Evolutionary conservation across 345 rosid genomes (phyloP).

Genomic region (Arabidopsis arenosa): DNA sequence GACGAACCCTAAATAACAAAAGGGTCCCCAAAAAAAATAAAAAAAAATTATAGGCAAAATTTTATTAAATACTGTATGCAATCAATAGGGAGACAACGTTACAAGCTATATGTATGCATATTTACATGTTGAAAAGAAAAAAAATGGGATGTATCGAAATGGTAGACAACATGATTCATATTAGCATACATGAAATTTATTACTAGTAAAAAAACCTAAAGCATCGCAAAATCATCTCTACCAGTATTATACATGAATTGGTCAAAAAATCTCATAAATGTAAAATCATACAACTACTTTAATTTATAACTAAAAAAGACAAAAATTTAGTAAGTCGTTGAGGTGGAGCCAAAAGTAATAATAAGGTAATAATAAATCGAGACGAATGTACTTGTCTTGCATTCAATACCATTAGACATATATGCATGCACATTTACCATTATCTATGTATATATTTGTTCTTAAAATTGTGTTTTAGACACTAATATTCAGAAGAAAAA

Average conservation of each 20-base stretch:
- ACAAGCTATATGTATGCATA: neutral
- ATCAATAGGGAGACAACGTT: neutral
- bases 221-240: neutral
- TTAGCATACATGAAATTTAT: neutral
- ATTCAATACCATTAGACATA: slow-evolving; percentile 28
- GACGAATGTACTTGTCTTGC: slow-evolving; percentile 26
- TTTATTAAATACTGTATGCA: neutral
- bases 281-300: slow-evolving; percentile 10
- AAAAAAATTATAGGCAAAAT: no score
- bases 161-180: neutral
- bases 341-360: slow-evolving; percentile 48
- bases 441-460: neutral
- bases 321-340: slow-evolving; percentile 8
- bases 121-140: neutral
- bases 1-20: slow-evolving; percentile 42
- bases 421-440: neutral
- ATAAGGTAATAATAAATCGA: slow-evolving; percentile 59
- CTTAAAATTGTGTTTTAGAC: neutral
- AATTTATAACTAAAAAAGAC: slow-evolving; percentile 11
- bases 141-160: neutral
- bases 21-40: neutral
- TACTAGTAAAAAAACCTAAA: neutral
- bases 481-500: neutral
- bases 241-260: neutral
- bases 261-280: neutral